A percentile compares a stretch with the other conserved stretches of the same genome.
Conservation (phyloP, 2,329 filamentous ascomycete genomes). For the Scleromitrula shiraiana region DNA sequence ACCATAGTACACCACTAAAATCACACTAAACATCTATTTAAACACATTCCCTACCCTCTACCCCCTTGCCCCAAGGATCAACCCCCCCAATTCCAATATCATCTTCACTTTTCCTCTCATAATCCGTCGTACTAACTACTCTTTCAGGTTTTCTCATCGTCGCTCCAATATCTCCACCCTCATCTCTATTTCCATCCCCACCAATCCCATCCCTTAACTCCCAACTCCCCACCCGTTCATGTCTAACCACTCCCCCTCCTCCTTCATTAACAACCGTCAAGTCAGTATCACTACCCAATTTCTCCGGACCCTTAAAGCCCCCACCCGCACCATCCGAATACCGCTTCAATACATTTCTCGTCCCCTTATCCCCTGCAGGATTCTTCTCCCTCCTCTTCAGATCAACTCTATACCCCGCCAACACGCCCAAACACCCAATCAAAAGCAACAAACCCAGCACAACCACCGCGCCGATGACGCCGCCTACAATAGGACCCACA, state of each 20-base stretch:
- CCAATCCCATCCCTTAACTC: constrained; percentile 22
- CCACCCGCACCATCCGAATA: constrained; percentile 14
- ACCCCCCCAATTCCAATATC: constrained; percentile 16
- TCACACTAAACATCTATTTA: constrained; percentile 8
- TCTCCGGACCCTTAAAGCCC: constrained; percentile 29
- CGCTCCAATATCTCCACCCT: constrained; percentile 16
- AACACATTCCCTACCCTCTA: constrained; percentile 23
- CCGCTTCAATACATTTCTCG: constrained; percentile 11
- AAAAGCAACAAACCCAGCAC: constrained; percentile 17
- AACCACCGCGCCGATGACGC: constrained; percentile 26
- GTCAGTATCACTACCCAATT: constrained; percentile 26
- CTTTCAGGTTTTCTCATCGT: constrained; percentile 10
- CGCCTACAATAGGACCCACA: constrained; percentile 17
- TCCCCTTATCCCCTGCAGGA: constrained; percentile 7
- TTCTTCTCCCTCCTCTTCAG: background rate
- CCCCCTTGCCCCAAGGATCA: constrained; percentile 25
- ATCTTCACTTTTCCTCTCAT: constrained; percentile 23
- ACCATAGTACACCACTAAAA: too few species aligned
- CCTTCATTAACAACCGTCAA: constrained; percentile 18
- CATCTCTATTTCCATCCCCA: constrained; percentile 5
- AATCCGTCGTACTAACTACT: constrained; percentile 18
- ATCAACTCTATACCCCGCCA: constrained; percentile 16
- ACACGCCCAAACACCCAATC: constrained; percentile 11
- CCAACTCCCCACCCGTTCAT: constrained; percentile 30
- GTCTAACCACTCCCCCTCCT: constrained; percentile 19